Percentiles rank a stretch among this genome's conserved stretches.
Conservation (phyloP, 441 rosid genomes). For the Eugenia klotzschiana region DNA sequence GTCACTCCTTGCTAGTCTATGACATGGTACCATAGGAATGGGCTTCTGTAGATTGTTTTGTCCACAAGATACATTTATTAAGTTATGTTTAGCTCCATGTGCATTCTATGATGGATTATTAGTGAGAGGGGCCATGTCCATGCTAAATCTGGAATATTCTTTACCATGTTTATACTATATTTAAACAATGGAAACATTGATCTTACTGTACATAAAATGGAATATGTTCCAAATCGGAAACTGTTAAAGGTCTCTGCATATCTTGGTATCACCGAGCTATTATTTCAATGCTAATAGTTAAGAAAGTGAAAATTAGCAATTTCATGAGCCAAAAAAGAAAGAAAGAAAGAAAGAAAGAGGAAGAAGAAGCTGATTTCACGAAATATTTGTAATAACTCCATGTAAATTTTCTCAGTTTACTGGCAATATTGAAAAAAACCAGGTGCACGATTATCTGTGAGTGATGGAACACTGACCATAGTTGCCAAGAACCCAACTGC, state of each 20-base stretch:
- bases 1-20: background rate
- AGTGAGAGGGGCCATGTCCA: background rate
- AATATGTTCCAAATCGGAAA: background rate
- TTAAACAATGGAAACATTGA: background rate
- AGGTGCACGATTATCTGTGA: conserved; percentile 74
- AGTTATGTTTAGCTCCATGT: background rate
- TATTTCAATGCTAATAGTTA: background rate
- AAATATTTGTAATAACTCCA: background rate
- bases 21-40: background rate
- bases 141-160: background rate
- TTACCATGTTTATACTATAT: background rate
- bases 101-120: background rate
- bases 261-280: background rate
- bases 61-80: background rate
- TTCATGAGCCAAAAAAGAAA: background rate
- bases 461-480: conserved; percentile 69
- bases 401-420: background rate
- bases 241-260: background rate
- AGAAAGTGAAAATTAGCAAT: background rate
- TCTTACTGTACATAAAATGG: background rate
- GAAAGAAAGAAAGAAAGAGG: too few species aligned
- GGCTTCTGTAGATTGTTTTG: background rate
- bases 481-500: conserved; percentile 65
- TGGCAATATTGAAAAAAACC: conserved; percentile 1
- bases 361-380: background rate